Evolutionary conservation across 1,284 basidiomycete species (phyloP).

Genomic region (Bondarzewia mesenterica): DNA sequence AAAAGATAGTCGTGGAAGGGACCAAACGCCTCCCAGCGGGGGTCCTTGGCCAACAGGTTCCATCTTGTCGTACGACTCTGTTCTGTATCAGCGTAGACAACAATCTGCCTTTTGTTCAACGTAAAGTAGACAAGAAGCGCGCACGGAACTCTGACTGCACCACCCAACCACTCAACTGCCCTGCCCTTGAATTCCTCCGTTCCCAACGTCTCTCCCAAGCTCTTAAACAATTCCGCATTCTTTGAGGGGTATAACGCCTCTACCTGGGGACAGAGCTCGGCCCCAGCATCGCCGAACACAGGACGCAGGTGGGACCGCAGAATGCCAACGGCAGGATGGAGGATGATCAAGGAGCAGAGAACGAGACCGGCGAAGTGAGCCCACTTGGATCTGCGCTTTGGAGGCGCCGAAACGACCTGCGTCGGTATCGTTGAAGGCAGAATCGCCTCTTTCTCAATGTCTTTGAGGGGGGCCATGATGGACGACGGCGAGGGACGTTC

Average conservation of each 20-base stretch:
- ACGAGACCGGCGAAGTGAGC: conserved; percentile 8
- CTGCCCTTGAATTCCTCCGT: conserved; percentile 36
- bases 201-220: conserved; percentile 29
- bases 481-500: no score
- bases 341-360: conserved; percentile 4
- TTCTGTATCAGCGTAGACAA: conserved; percentile 15
- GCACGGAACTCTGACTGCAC: conserved; percentile 35
- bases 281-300: neutral
- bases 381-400: neutral
- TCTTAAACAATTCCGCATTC: conserved; percentile 33
- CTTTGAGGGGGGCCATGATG: no score
- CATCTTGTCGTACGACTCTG: conserved; percentile 34
- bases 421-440: conserved; percentile 8
- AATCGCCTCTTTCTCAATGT: conserved; percentile 9
- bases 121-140: conserved; percentile 4
- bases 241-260: conserved; percentile 32
- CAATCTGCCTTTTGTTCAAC: neutral
- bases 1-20: conserved; percentile 35
- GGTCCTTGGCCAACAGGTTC: conserved; percentile 32
- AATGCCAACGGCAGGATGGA: neutral
- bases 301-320: neutral
- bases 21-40: conserved; percentile 34
- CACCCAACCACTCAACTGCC: conserved; percentile 46
- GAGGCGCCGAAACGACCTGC: conserved; percentile 1
- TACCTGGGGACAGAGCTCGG: conserved; percentile 36